These are phyloP conservation scores for Zoysia pacifica DNA, from an alignment of 176 grass and related monocot species.

Conservation along the genomic window DNA sequence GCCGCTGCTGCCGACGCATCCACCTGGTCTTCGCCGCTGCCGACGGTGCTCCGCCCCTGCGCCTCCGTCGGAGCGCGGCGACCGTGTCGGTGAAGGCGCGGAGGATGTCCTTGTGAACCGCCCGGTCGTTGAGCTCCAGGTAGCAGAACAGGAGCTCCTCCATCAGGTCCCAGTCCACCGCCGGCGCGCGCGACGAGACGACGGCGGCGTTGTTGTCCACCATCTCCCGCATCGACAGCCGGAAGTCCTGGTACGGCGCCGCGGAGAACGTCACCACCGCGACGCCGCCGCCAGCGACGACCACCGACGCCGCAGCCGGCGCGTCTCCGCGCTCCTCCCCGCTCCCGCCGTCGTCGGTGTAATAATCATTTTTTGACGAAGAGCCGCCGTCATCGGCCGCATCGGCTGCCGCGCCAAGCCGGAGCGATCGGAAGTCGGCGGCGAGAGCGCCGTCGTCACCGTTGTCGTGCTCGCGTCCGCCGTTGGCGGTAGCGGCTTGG, in stretches of 20 bases:
- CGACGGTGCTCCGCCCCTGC: not conserved
- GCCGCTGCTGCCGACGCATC: not conserved
- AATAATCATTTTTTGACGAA: not conserved
- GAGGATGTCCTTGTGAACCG: slow-evolving; percentile 56
- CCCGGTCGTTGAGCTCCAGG: slow-evolving; percentile 53
- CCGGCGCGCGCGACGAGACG: not conserved
- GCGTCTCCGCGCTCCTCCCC: not conserved
- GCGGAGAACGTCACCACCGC: slow-evolving; percentile 46
- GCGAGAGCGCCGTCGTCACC: slow-evolving; percentile 1
- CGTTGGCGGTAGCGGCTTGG: not conserved
- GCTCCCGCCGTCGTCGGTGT: not conserved
- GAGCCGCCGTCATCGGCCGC: not conserved
- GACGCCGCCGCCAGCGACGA: not conserved
- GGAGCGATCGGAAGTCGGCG: slow-evolving; percentile 27
- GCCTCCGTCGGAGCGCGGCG: slow-evolving; percentile 25
- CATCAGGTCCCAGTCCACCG: slow-evolving; percentile 56
- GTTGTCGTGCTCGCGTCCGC: not conserved
- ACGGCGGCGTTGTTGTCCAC: not conserved
- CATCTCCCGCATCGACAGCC: slow-evolving; percentile 58
- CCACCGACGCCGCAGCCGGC: not conserved
- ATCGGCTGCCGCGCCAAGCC: not conserved
- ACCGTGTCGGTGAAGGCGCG: slow-evolving; percentile 55
- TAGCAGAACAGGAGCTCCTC: slow-evolving; percentile 63
- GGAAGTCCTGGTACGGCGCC: slow-evolving; percentile 51
- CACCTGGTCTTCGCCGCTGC: slow-evolving; percentile 23